phyloP scores from a whole-genome alignment of 306 rosid genomes.

The Acmispon strigosus region DNA sequence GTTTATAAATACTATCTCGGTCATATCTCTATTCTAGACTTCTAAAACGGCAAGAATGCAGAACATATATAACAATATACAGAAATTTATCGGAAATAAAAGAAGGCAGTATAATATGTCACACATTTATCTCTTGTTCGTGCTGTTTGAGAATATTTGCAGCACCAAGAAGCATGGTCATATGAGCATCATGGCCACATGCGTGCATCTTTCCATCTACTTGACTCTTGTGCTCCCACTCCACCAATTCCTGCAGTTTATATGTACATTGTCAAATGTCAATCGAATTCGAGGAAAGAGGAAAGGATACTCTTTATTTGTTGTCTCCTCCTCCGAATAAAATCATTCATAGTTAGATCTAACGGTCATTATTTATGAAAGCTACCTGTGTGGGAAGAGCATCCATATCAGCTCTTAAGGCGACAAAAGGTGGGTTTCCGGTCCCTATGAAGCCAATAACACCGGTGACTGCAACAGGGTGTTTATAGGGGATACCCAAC shows the following conservation, averaged over 20 bases:
- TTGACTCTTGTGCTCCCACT: neutral
- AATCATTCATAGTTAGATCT: too few species aligned
- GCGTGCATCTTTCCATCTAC: slow-evolving; percentile 67
- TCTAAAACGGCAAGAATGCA: too few species aligned
- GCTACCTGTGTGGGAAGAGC: slow-evolving; percentile 67
- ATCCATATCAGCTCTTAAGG: slow-evolving; percentile 80
- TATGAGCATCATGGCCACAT: slow-evolving; percentile 80
- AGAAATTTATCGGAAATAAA: neutral
- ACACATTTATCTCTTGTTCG: slow-evolving; percentile 49
- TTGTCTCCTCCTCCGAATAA: too few species aligned
- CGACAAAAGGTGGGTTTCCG: slow-evolving; percentile 64
- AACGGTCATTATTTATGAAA: neutral
- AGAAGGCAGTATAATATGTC: neutral
- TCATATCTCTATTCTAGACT: too few species aligned
- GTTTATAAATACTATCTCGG: too few species aligned
- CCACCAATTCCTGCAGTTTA: slow-evolving; percentile 31
- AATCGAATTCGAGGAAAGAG: too few species aligned
- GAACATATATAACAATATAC: neutral
- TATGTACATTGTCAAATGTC: too few species aligned
- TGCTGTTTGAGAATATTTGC: slow-evolving; percentile 65
- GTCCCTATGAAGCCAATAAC: slow-evolving; percentile 61
- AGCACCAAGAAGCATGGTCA: slow-evolving; percentile 72
- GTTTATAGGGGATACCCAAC: neutral
- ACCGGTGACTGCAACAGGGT: slow-evolving; percentile 44
- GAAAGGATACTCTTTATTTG: too few species aligned